Base-by-base conservation (phyloP, 805 yeast genomes). In the Soucietia sequanensis region DNA sequence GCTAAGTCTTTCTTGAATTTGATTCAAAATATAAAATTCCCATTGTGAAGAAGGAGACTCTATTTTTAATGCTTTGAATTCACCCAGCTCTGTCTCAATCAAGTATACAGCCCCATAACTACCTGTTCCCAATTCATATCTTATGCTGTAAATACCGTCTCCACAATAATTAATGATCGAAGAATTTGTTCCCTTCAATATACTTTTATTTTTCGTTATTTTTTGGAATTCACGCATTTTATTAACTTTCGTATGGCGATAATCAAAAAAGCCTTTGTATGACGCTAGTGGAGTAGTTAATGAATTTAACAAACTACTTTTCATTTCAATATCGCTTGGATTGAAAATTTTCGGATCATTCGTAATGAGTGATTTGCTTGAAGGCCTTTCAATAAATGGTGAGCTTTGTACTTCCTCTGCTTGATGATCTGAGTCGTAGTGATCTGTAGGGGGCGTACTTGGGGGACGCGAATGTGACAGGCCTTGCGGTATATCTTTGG, bases 91-190 rank as follows among this genome's bases (percentile, higher is more conserved):
- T 4, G 68, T 59, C 52, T 84, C 90, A 1, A 84, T 80, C 15
- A 87, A 61, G 52, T 78, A 87, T 0, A 87, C 95, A 2, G 77
- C 70, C 0, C 90, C 95, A 60, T 68, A 81, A 0, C 90, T 93
- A n/a, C 95, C 95, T 48, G 73, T 75, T 0, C 96, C 96, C 9
- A 89, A 59, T 47, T 78, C 76, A 31, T 65, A 62, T 18, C 72
- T 66, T 35, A 81, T 55, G 39, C 77, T 75, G 43, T 56, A 73
- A 4, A 71, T 58, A 25, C 67, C 72, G 18, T 62, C 66, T 5
- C 67, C 72, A 24, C 65, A 62, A 20, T 54, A 65, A 36, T 73
- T 72, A 10, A 77, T 43, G 41, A 76, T 64, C 0, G 78, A 62
- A 23, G 60, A 44, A 39, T 47, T 63, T 18, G 51, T 60, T 37